Conservation (phyloP, 2,329 filamentous ascomycete species). For the Aspergillus glaucus region DNA sequence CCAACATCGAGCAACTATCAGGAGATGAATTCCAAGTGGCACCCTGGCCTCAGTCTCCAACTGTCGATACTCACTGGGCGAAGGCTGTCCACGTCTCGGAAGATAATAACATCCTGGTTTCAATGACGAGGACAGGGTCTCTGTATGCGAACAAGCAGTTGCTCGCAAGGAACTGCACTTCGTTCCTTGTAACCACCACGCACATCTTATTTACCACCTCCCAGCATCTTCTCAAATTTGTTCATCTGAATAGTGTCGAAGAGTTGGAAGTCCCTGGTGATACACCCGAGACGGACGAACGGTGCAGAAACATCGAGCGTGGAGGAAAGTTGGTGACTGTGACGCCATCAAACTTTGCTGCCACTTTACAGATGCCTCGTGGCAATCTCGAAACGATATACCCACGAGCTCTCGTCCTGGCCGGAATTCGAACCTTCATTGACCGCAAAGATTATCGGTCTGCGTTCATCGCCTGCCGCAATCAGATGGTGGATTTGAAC, state of each 20-base stretch:
- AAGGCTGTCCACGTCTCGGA: constrained; percentile 30
- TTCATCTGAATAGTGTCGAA: constrained; percentile 68
- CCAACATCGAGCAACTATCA: constrained; percentile 17
- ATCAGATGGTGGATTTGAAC: constrained; percentile 95
- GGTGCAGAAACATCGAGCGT: constrained; percentile 85
- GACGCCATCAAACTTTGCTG: constrained; percentile 77
- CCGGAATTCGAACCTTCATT: constrained; percentile 77
- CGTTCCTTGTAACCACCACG: constrained; percentile 71
- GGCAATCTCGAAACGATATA: constrained; percentile 95
- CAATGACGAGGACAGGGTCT: constrained; percentile 68
- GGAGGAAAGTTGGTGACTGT: constrained; percentile 81
- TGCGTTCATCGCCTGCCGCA: constrained; percentile 82
- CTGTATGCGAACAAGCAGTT: constrained; percentile 71
- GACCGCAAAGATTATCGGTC: constrained; percentile 72
- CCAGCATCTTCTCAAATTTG: constrained; percentile 88
- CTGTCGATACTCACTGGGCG: constrained; percentile 34
- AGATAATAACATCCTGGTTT: constrained; percentile 47
- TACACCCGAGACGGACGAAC: constrained; percentile 84
- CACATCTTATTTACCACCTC: constrained; percentile 91
- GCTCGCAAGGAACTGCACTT: constrained; percentile 82
- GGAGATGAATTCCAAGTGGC: constrained; percentile 12
- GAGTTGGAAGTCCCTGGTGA: constrained; percentile 78
- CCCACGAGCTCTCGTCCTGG: constrained; percentile 84
- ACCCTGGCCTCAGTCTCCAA: constrained; percentile 27
- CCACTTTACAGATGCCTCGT: constrained; percentile 90